These are phyloP conservation scores for Phytopythium cucurbitacearum DNA, from an alignment of 352 stramenopile genomes.

Conservation along the genomic window DNA sequence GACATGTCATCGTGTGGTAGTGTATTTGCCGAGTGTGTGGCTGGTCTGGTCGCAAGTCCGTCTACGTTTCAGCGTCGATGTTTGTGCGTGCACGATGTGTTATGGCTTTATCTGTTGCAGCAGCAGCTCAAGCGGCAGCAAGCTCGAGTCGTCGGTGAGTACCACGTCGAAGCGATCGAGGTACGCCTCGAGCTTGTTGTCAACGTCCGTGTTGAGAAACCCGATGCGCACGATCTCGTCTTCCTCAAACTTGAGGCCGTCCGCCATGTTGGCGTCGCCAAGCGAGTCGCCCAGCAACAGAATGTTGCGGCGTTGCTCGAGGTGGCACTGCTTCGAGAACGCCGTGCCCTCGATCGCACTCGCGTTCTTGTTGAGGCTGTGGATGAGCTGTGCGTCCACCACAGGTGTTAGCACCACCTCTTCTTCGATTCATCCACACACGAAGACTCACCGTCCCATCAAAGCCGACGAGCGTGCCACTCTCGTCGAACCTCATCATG, in stretches of 20 bases:
- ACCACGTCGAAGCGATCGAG: constrained; percentile 70
- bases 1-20: too few relatives aligned
- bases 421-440: not conserved
- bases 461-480: constrained; percentile 36
- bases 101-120: constrained; percentile 47
- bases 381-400: constrained; percentile 46
- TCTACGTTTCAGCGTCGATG: too few relatives aligned
- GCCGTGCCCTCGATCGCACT: constrained; percentile 54
- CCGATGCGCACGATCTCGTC: constrained; percentile 68
- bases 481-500: constrained; percentile 70
- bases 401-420: not conserved
- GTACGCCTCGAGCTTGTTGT: constrained; percentile 60
- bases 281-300: constrained; percentile 72
- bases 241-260: constrained; percentile 49
- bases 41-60: too few relatives aligned
- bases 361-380: constrained; percentile 79
- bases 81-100: not conserved
- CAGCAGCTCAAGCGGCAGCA: constrained; percentile 53
- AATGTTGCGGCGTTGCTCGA: constrained; percentile 70
- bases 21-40: too few relatives aligned
- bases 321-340: constrained; percentile 69
- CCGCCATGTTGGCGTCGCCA: constrained; percentile 62
- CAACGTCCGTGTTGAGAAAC: constrained; percentile 56
- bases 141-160: constrained; percentile 66
- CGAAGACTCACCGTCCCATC: constrained; percentile 34